Evolutionary conservation across 148 eudicot genomes (phyloP).

Genomic region (Amaranthus cruentus): DNA sequence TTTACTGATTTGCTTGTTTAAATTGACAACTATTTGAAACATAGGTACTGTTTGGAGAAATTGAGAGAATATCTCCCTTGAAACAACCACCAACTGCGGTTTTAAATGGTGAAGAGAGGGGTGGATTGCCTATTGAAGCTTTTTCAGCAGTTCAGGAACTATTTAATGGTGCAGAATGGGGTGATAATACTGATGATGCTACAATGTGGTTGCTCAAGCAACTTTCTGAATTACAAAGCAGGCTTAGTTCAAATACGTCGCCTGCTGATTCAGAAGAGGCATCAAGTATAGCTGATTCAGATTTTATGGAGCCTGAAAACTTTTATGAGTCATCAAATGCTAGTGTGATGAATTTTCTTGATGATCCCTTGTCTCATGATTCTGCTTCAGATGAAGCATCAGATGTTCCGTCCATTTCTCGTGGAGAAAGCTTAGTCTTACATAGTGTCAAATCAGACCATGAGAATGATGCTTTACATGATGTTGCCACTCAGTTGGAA

Average conservation of each 20-base stretch:
- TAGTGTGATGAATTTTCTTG: constrained; percentile 41
- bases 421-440: constrained; percentile 28
- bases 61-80: constrained; percentile 67
- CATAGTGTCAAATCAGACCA: constrained; percentile 31
- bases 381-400: constrained; percentile 63
- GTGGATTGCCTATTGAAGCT: constrained; percentile 98
- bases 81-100: constrained; percentile 67
- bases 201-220: constrained; percentile 91
- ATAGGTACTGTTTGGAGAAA: constrained; percentile 93
- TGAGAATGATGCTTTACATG: constrained; percentile 30
- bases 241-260: constrained; percentile 68
- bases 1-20: constrained; percentile 18
- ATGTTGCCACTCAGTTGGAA: constrained; percentile 14
- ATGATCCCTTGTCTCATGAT: constrained; percentile 73
- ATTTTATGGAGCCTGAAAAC: constrained; percentile 79
- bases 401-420: constrained; percentile 39
- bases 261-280: constrained; percentile 98
- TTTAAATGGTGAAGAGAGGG: constrained; percentile 82
- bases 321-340: constrained; percentile 33
- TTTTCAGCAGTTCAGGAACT: constrained; percentile 96
- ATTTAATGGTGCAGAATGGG: constrained; percentile 88
- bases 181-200: constrained; percentile 84
- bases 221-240: constrained; percentile 58
- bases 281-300: constrained; percentile 82
- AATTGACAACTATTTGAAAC: constrained; percentile 8